phyloP scores from a whole-genome alignment of 139 green algal species.

The Zygnema circumcarinatum region DNA sequence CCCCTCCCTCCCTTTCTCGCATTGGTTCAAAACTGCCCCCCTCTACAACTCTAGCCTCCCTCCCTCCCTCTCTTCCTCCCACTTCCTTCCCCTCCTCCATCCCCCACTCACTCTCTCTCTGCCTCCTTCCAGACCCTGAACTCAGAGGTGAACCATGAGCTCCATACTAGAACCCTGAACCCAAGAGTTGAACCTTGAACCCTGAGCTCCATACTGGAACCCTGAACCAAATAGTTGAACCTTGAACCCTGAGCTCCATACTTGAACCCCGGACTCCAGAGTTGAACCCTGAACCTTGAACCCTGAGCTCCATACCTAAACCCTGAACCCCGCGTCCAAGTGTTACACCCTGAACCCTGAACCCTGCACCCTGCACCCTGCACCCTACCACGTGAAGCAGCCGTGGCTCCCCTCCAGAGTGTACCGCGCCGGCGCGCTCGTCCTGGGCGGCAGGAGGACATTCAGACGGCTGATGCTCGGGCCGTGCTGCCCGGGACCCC shows the following conservation, averaged over 20 bases:
- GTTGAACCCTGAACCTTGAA: no score
- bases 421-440: constrained; percentile 26
- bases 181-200: not conserved
- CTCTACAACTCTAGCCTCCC: no score
- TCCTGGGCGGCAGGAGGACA: constrained; percentile 29
- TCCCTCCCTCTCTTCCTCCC: no score
- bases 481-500: no score
- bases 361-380: not conserved
- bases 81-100: no score
- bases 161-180: not conserved
- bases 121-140: no score
- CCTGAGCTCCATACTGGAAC: not conserved
- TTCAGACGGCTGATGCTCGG: constrained; percentile 54
- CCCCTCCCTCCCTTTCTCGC: no score
- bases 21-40: no score
- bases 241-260: not conserved
- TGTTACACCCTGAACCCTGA: not conserved
- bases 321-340: no score
- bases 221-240: not conserved
- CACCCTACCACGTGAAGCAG: constrained; percentile 48
- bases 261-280: not conserved
- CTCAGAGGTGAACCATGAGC: not conserved
- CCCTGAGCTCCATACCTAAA: constrained; percentile 8
- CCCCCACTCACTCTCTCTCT: no score
- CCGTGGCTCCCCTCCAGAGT: constrained; percentile 46